Base-by-base conservation (phyloP, 495 filamentous ascomycete genomes). In the Penicillium atrosanguineum region DNA sequence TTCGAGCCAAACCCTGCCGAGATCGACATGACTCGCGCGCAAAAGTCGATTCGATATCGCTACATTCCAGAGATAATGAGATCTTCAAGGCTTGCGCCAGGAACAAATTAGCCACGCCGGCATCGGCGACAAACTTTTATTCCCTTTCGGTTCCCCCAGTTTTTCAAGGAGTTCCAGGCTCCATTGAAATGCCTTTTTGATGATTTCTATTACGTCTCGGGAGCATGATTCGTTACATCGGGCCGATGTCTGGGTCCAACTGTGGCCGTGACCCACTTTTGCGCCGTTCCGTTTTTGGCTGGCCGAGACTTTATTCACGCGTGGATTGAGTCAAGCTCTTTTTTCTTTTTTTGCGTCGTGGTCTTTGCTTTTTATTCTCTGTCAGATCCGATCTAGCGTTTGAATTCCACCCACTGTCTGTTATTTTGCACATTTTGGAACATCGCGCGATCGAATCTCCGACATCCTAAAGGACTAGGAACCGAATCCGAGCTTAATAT, bases 201-300 rank as follows among this genome's bases (percentile, higher is more conserved):
- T 50, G 53, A 36, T 41, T 56, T 56, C 20, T 20, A 56, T 60
- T 60, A 60, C 57, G 57, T 60, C 45, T 45, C 46, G 26, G 41
- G 25, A 41, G 28, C 46, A 45, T 56, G 57, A 60, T 60, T 60
- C 48, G 57, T 52, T 31, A 19, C 29, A 38, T 21, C 42, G 57
- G 47, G 23, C 57, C 57, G 52, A 60, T 46, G 56, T 21, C 34
- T 31, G 25, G 57, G 21, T 44, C 40, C 53, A 43, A 15, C 19
- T 20, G 38, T 44, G 25, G 26, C 48, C 44, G 18, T 8, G 29
- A 38, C 53, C 57, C 57, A 60, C 57, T 60, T 28, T 26, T 39
- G 37, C 38, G 18, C 50, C 42, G 56, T 23, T 34, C 38, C 46
- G 46, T 11, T 39, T 25, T 34, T 28, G 46, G 19, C 23, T 25